Evolutionary conservation across 1,284 basidiomycete genomes (phyloP), one percentile per base, ranked within the genome.

Genomic region (Sanghuangporus sanghuang): DNA sequence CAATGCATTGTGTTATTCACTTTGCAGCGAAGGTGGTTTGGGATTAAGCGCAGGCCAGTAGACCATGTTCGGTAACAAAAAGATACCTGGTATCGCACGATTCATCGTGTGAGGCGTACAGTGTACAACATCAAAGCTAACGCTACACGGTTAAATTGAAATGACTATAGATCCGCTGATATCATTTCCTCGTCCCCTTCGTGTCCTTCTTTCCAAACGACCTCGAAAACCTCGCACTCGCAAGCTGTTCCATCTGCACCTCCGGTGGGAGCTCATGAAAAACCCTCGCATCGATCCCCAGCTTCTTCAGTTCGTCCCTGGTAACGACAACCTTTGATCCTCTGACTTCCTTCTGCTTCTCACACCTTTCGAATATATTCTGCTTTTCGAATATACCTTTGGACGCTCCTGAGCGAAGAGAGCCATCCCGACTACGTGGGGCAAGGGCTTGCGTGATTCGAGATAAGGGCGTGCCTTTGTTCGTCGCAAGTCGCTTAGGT

Each of bases 191-290:
- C 55, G 27, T 11, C 52, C 11, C 35, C 21, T 39, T 32, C 50
- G 16, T 11, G 5, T 35, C 42, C 44, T 50, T 50, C 42, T 11
- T n/a, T 9, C 81, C 82, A 14, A 77, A 77, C 14, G 76, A 75
- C 69, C 80, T 80, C 46, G 79, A 70, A 36, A 84, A 73, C 27
- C 88, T 78, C 21, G 82, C 82, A 59, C 77, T 77, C 12, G 81
- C 78, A 16, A 94, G 75, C 67, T 92, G 88, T 70, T 95, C 92
- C 55, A 84, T 81, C 70, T 92, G 89, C 63, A 94, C 72, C 44
- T 84, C 80, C 0, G 73, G 73, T 0, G 93, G 92, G 2, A 95
- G 75, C 40, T 75, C 77, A 0, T 73, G 72, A 67, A 92, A 93
- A 3, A 93, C 87, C 16, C 80, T 82, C 0, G 84, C 84, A 69